These are phyloP conservation scores for Colletotrichum spinosum DNA, from an alignment of 2,329 filamentous ascomycete species.

Conservation along the genomic window DNA sequence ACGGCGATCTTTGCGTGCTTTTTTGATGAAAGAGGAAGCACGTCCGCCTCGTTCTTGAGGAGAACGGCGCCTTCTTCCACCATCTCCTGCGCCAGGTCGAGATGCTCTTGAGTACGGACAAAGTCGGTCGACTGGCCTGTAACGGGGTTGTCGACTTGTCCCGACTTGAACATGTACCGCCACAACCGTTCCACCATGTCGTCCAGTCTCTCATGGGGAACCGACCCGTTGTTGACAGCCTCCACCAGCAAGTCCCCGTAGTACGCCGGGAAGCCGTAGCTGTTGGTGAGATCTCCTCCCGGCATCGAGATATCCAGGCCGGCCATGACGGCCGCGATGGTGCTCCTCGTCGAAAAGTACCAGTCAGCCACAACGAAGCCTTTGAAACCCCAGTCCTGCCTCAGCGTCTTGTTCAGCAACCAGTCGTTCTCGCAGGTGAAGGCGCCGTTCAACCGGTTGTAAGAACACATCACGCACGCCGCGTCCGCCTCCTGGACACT, in stretches of 20 bases:
- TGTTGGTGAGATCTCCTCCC: too few species aligned
- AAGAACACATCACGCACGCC: slow-evolving; percentile 68
- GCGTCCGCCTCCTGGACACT: slow-evolving; percentile 66
- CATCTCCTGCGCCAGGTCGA: slow-evolving; percentile 38
- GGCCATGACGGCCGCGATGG: slow-evolving; percentile 35
- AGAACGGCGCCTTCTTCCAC: slow-evolving; percentile 20
- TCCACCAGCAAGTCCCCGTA: too few species aligned
- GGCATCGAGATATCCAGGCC: slow-evolving; percentile 47
- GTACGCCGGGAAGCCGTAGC: too few species aligned
- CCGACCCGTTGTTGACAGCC: too few species aligned
- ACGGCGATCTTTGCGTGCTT: slow-evolving; percentile 44
- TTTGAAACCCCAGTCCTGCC: slow-evolving; percentile 32
- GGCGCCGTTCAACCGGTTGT: slow-evolving; percentile 61
- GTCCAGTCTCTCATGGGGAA: too few species aligned
- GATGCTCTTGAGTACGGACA: too few species aligned
- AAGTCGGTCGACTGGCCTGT: too few species aligned
- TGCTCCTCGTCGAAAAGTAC: slow-evolving; percentile 42
- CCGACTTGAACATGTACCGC: too few species aligned
- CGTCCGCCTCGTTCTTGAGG: slow-evolving; percentile 67
- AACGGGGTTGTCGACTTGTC: too few species aligned
- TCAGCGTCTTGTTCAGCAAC: slow-evolving; percentile 21
- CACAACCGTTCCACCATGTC: too few species aligned
- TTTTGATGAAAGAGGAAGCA: slow-evolving; percentile 63
- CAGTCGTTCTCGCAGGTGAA: slow-evolving; percentile 43
- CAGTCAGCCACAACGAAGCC: slow-evolving; percentile 38